Evolutionary conservation across 2,329 filamentous ascomycete genomes (phyloP).

Genomic region (Parascedosporium putredinis): DNA sequence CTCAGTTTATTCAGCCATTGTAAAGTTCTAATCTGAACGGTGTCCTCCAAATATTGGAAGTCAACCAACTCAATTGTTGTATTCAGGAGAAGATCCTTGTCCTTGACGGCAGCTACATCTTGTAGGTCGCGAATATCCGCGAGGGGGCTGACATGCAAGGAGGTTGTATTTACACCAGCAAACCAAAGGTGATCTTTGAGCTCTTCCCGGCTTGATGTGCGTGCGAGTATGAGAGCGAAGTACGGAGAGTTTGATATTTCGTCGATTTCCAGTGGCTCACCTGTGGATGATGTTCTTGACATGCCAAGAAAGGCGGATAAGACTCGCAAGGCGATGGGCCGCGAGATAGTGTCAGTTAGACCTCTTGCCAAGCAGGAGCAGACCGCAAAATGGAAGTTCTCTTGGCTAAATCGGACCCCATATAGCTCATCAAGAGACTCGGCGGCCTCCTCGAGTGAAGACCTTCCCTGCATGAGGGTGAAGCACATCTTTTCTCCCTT

Average conservation of each 20-base stretch:
- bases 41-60: conserved; percentile 54
- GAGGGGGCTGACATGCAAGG: conserved; percentile 29
- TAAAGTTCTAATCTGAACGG: conserved; percentile 47
- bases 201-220: conserved; percentile 47
- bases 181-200: conserved; percentile 53
- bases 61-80: conserved; percentile 56
- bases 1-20: conserved; percentile 51
- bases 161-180: conserved; percentile 38
- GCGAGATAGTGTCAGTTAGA: conserved; percentile 51
- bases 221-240: conserved; percentile 46
- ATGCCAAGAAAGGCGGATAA: conserved; percentile 47
- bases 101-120: conserved; percentile 37
- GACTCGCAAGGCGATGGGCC: conserved; percentile 46
- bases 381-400: conserved; percentile 58
- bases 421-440: conserved; percentile 53
- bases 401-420: conserved; percentile 51
- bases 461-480: conserved; percentile 49
- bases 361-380: conserved; percentile 55
- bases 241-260: conserved; percentile 38
- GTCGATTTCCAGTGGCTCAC: conserved; percentile 20
- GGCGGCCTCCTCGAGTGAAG: conserved; percentile 51
- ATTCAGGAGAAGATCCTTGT: conserved; percentile 52
- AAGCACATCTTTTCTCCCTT: conserved; percentile 48
- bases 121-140: conserved; percentile 29
- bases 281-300: conserved; percentile 15